Percentiles rank a stretch among this genome's conserved stretches.
Conservation (phyloP, 1,284 basidiomycete genomes). For the Boletus smithii region DNA sequence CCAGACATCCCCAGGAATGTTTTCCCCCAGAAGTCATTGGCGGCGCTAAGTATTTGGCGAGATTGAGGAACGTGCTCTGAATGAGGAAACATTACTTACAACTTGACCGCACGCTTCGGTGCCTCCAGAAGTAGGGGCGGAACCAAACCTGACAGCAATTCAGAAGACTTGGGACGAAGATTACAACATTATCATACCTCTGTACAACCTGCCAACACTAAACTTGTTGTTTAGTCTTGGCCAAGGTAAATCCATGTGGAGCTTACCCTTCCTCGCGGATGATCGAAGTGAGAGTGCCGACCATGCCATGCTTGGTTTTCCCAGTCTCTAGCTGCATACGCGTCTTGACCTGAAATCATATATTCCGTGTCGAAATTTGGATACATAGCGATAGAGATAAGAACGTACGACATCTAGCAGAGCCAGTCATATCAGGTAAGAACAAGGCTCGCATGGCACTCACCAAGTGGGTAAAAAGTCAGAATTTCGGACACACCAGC, state of each 20-base stretch:
- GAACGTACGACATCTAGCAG: slow-evolving; percentile 52
- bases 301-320: slow-evolving; percentile 72
- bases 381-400: slow-evolving; percentile 3
- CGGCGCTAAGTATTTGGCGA: slow-evolving; percentile 51
- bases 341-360: slow-evolving; percentile 77
- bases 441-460: slow-evolving; percentile 38
- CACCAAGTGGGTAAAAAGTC: slow-evolving; percentile 90
- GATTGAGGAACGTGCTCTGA: not conserved
- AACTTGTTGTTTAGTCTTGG: slow-evolving; percentile 20
- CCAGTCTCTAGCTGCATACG: slow-evolving; percentile 94
- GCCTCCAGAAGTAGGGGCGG: slow-evolving; percentile 95
- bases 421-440: not conserved
- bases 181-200: slow-evolving; percentile 48
- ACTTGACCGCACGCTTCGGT: slow-evolving; percentile 98
- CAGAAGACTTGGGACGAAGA: not conserved
- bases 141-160: slow-evolving; percentile 60
- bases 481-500: slow-evolving; percentile 88
- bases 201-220: slow-evolving; percentile 82
- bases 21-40: slow-evolving; percentile 95
- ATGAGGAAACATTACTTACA: slow-evolving; percentile 46
- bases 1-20: slow-evolving; percentile 62
- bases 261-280: slow-evolving; percentile 82
- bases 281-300: slow-evolving; percentile 78
- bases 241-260: slow-evolving; percentile 4
- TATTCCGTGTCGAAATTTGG: slow-evolving; percentile 18